Conservation (phyloP, 768 basidiomycete species). For the Hydnomerulius pinastri region DNA sequence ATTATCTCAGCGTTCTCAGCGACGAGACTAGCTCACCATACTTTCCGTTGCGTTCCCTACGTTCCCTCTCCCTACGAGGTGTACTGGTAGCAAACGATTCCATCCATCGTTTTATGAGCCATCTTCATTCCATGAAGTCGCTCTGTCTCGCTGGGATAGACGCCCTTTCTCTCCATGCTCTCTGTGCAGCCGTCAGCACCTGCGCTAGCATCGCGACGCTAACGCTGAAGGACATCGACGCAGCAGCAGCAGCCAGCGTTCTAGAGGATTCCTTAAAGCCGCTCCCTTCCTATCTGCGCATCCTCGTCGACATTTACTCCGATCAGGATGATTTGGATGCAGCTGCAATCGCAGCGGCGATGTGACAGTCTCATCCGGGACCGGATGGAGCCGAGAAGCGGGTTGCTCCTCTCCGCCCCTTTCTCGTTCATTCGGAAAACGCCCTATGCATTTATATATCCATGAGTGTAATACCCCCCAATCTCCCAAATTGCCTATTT, state of each 20-base stretch:
- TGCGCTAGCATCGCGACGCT: constrained; percentile 9
- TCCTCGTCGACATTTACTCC: constrained; percentile 14
- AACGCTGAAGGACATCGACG: constrained; percentile 13
- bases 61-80: constrained; percentile 12
- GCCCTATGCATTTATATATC: neutral
- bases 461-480: neutral
- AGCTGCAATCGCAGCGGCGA: neutral
- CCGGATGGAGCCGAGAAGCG: neutral
- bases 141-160: constrained; percentile 13
- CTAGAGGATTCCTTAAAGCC: constrained; percentile 4
- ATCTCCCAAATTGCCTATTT: neutral
- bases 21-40: neutral
- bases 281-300: constrained; percentile 11
- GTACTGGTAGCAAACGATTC: constrained; percentile 2
- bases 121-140: constrained; percentile 1
- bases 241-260: neutral
- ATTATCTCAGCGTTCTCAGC: constrained; percentile 28
- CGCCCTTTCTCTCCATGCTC: neutral
- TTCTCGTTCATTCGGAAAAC: neutral
- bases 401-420: neutral
- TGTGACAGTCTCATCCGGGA: neutral
- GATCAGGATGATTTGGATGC: neutral
- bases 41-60: constrained; percentile 5
- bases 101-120: constrained; percentile 7
- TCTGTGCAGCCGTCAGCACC: constrained; percentile 4